Evolutionary conservation across 2,329 filamentous ascomycete species (phyloP), one percentile per base, ranked within the genome.

Genomic region (Aspergillus latus): DNA sequence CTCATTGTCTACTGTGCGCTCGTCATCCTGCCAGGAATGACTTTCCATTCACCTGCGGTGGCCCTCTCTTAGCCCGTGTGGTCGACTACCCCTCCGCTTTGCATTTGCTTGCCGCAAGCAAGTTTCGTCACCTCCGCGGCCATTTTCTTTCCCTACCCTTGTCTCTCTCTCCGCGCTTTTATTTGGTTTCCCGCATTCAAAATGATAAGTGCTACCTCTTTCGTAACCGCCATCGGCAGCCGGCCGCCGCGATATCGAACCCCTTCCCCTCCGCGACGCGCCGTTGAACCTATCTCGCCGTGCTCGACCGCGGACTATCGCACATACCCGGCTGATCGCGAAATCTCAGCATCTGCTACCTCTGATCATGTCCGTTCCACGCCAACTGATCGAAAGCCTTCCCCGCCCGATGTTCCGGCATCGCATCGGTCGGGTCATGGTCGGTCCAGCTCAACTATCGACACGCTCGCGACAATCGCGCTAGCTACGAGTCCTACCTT

Each of bases 381-480:
- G 16, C 56, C 62, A 28, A 64, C 64, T 50, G 59, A 66, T 53
- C 57, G 52, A 56, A 63, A 58, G 46, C 63, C 58, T 59, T 49
- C 62, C 10, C 43, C 57, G 11, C 34, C 61, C 11, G 67, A 69
- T 61, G 60, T 57, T 34, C 52, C 52, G 37, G 60, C 64, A 50
- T 62, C 66, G 56, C 67, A 68, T 46, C 64, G 70, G 54, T 65
- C 71, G 51, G 66, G 74, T 52, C 76, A 79, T 66, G 72, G 74
- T 54, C 71, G 76, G 50, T 75, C 76, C 43, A 73, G 72, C 56
- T 79, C 76, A 13, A 78, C 74, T 49, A 79, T 79, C 57, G 74
- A 80, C 65, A 75, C 78, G 40, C 74, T 81, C 62, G 78, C 78
- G 57, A 80, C 76, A 49, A 79, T 80, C 64, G 78, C 78, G 44